Evolutionary conservation across 2,329 filamentous ascomycete species (phyloP).

Genomic region (Ophiocordyceps robertsii): DNA sequence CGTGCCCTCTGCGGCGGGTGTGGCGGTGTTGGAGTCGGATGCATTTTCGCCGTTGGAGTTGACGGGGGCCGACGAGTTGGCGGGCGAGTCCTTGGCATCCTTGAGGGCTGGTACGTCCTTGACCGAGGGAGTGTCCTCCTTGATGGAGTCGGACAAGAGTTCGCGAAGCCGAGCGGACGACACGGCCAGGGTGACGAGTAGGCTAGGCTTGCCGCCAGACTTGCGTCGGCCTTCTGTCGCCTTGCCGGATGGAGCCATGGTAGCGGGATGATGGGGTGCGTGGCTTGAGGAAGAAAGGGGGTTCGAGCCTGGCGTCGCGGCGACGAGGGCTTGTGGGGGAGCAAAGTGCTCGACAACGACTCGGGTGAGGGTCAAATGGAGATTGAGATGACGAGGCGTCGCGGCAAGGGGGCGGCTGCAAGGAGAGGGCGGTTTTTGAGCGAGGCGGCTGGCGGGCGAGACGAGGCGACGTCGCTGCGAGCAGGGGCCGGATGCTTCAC

Average conservation of each 20-base stretch:
- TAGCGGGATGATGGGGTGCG: slow-evolving; percentile 1
- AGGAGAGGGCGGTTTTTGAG: too few species aligned
- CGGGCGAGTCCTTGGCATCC: slow-evolving; percentile 30
- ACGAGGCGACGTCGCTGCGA: too few species aligned
- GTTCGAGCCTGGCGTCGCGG: not conserved
- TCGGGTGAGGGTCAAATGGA: too few species aligned
- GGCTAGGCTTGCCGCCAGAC: slow-evolving; percentile 19
- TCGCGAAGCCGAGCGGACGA: slow-evolving; percentile 35
- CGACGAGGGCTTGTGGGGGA: slow-evolving; percentile 2
- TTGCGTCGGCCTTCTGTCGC: slow-evolving; percentile 22
- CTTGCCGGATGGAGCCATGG: slow-evolving; percentile 21
- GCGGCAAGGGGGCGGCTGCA: too few species aligned
- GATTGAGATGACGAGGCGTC: too few species aligned
- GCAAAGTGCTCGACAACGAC: too few species aligned
- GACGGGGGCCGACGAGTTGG: slow-evolving; percentile 19
- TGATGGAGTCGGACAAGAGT: slow-evolving; percentile 27
- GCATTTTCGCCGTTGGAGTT: slow-evolving; percentile 40
- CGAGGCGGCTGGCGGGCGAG: too few species aligned
- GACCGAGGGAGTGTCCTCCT: slow-evolving; percentile 27
- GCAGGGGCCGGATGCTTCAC: too few species aligned
- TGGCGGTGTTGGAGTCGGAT: slow-evolving; percentile 46
- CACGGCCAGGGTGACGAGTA: slow-evolving; percentile 40
- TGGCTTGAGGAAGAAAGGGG: not conserved
- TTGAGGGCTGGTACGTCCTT: slow-evolving; percentile 18
- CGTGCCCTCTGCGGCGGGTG: slow-evolving; percentile 41